Evolutionary conservation across 768 basidiomycete species (phyloP).

Genomic region (Trametes elegans): DNA sequence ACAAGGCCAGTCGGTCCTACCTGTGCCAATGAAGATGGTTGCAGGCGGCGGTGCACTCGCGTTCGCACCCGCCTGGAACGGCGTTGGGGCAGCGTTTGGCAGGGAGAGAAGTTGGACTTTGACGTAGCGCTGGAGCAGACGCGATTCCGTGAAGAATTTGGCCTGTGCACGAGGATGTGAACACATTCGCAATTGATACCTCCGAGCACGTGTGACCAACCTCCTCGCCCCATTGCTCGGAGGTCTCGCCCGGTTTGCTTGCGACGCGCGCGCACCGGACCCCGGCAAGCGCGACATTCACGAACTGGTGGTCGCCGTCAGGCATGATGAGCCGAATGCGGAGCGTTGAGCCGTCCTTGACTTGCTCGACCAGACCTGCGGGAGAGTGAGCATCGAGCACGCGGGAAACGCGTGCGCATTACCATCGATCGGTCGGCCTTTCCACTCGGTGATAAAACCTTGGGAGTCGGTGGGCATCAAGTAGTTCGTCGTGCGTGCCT

Average conservation of each 20-base stretch:
- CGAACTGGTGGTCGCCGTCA: conserved; percentile 85
- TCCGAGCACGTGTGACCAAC: conserved; percentile 38
- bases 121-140: conserved; percentile 76
- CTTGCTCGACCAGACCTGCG: conserved; percentile 88
- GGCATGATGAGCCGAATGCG: conserved; percentile 87
- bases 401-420: conserved; percentile 16
- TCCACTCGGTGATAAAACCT: conserved; percentile 87
- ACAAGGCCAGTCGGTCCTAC: conserved; percentile 33
- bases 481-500: conserved; percentile 76
- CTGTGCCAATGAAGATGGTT: conserved; percentile 87
- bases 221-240: conserved; percentile 89
- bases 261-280: conserved; percentile 72
- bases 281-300: conserved; percentile 83
- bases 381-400: conserved; percentile 2
- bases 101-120: conserved; percentile 77
- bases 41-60: conserved; percentile 60
- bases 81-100: conserved; percentile 74
- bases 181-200: background rate
- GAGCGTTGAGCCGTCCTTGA: conserved; percentile 88
- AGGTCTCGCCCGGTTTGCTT: conserved; percentile 69
- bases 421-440: conserved; percentile 90
- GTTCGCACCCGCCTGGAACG: conserved; percentile 65
- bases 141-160: conserved; percentile 90
- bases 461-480: conserved; percentile 89
- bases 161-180: conserved; percentile 49